These are phyloP conservation scores for Mortierella sp. DNA, from an alignment of 371 early-diverging fungal genomes.

Conservation along the genomic window DNA sequence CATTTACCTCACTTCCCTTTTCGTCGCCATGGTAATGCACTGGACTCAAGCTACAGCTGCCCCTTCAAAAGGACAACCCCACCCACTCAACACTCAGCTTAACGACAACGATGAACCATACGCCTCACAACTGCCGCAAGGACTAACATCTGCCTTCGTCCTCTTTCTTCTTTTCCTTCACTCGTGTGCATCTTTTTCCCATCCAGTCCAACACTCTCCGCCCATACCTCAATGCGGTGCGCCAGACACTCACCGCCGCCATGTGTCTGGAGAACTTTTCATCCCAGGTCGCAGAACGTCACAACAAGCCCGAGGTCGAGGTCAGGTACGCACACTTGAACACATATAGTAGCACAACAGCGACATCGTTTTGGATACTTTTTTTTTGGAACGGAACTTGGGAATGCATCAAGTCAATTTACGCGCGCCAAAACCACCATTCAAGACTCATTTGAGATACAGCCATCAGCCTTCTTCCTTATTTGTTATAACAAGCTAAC, in stretches of 20 bases:
- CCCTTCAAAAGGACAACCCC: background rate
- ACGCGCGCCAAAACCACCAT: background rate
- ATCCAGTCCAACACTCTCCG: slow-evolving; percentile 95
- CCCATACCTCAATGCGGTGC: slow-evolving; percentile 96
- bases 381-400: background rate
- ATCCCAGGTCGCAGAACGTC: slow-evolving; percentile 97
- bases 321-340: slow-evolving; percentile 73
- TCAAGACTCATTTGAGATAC: background rate
- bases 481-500: background rate
- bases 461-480: background rate
- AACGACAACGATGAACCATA: background rate
- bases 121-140: background rate
- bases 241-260: slow-evolving; percentile 94
- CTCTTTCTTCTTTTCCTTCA: background rate
- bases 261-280: slow-evolving; percentile 97
- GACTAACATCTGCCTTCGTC: background rate
- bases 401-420: background rate
- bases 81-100: background rate
- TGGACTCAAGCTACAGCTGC: background rate
- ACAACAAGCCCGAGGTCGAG: slow-evolving; percentile 98
- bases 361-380: background rate
- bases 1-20: background rate
- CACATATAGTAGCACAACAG: background rate
- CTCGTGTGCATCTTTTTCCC: background rate
- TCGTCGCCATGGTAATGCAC: slow-evolving; percentile 9